Evolutionary conservation across 2,329 filamentous ascomycete genomes (phyloP).

Genomic region (Epichloe hybrida): DNA sequence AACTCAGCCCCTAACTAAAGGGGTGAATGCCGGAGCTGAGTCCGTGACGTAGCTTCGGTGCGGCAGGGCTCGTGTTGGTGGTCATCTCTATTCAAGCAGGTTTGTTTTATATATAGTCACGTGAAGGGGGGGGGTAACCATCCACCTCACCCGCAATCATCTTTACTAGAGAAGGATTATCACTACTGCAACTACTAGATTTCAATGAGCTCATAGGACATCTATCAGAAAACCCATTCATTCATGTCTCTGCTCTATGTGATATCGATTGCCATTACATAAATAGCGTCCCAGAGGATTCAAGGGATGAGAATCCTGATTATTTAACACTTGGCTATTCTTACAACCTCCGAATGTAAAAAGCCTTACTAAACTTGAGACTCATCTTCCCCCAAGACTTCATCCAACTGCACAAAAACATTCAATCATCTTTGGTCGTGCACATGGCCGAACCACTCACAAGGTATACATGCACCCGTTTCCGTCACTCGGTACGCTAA

Average conservation of each 20-base stretch:
- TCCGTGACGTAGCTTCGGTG: no score
- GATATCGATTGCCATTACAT: no score
- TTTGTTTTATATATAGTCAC: not conserved
- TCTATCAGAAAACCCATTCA: no score
- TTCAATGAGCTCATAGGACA: no score
- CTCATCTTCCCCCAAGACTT: not conserved
- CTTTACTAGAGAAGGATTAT: not conserved
- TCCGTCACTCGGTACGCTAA: not conserved
- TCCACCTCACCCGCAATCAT: not conserved
- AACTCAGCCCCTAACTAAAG: no score
- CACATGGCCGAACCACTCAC: not conserved
- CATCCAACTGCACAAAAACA: not conserved
- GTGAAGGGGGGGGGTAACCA: not conserved
- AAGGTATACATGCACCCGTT: not conserved
- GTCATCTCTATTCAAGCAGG: not conserved
- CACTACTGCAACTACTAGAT: not conserved
- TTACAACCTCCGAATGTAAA: not conserved
- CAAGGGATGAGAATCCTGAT: no score
- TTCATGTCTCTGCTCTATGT: no score
- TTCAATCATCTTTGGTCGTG: not conserved
- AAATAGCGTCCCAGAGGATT: no score
- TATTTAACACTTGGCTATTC: not conserved
- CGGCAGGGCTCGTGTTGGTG: no score
- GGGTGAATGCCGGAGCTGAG: no score
- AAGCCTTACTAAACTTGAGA: not conserved